phyloP scores from a whole-genome alignment of 306 rosid species.

The Dalbergia cochinchinensis region DNA sequence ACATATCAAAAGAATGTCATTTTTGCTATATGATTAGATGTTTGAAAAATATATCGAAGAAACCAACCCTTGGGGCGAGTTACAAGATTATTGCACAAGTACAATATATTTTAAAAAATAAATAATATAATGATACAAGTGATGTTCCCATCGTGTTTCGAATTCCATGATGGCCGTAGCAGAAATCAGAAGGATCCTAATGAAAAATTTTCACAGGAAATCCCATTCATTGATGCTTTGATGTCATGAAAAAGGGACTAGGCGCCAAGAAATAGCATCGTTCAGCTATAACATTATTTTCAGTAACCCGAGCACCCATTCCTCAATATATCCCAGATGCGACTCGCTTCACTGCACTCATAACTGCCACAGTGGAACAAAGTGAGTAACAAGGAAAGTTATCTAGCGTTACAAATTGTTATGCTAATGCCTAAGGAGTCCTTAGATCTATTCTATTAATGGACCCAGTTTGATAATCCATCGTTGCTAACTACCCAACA shows the following conservation, averaged over 20 bases:
- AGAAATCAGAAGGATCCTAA: slow-evolving; percentile 35
- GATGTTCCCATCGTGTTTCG: slow-evolving; percentile 23
- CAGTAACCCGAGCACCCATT: slow-evolving; percentile 25
- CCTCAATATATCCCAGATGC: slow-evolving; percentile 20
- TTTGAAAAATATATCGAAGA: slow-evolving; percentile 11
- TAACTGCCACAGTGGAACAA: slow-evolving; percentile 36
- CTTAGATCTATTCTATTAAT: slow-evolving; percentile 13
- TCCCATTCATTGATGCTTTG: slow-evolving; percentile 20
- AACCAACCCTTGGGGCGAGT: background rate
- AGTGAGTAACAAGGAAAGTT: slow-evolving; percentile 27
- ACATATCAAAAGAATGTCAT: slow-evolving; percentile 1
- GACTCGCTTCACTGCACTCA: slow-evolving; percentile 19
- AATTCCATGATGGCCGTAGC: slow-evolving; percentile 27
- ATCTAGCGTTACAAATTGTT: background rate
- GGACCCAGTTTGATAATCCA: slow-evolving; percentile 5
- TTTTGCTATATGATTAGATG: slow-evolving; percentile 1
- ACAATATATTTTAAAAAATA: slow-evolving; percentile 1
- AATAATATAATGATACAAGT: background rate
- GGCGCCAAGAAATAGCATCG: slow-evolving; percentile 40
- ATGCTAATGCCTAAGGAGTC: background rate
- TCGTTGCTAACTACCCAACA: slow-evolving; percentile 23
- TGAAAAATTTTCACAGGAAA: slow-evolving; percentile 26
- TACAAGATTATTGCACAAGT: slow-evolving; percentile 27
- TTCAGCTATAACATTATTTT: slow-evolving; percentile 25
- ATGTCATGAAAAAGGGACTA: slow-evolving; percentile 18